Evolutionary conservation across 305 asterid species (phyloP), one percentile per base, ranked within the genome.

Genomic region (Withania somnifera): DNA sequence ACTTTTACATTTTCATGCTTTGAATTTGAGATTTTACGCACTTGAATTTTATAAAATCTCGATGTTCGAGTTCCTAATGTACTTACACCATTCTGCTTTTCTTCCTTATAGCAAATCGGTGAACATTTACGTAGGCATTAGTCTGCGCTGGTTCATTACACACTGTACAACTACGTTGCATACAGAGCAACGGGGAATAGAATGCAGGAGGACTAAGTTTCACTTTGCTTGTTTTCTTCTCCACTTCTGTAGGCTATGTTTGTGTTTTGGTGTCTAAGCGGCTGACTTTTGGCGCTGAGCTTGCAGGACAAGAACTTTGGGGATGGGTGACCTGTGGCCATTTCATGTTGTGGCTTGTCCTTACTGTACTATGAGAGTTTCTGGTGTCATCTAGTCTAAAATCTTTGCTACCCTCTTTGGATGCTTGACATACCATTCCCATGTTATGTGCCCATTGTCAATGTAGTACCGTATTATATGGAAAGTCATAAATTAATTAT

Each of bases 121-220:
- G 91, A 94, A 93, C 87, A 94, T 93, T 22, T 94, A 91, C 24
- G 90, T 93, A 26, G 98, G 97, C 50, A 94, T 91, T 24, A 97
- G 98, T 3, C 69, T 94, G 45, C 98, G 95, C 34, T 93, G 98
- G 97, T 92, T 94, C 38, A 91, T 92, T 63, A 93, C 88, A 94
- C 97, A 15, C 14, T 92, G 26, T 94, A 94, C 93, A 94, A 93
- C 91, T 92, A 63, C 86, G 26, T 93, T 36, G 97, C 91, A 11
- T 94, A 90, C 88, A 89, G 83, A 92, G 68, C 95, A 95, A 0
- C 84, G 90, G 87, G 82, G 82, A 82, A 89, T 93, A 69, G 88
- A 92, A 92, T 78, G 94, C 97, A 9, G 88, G 38, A 2, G 91
- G 92, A 30, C 93, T 93, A 36, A 89, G 97, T 85, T 94, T 90